Evolutionary conservation across 352 stramenopile genomes (phyloP), one percentile per base, ranked within the genome.

Genomic region (Poterioochromonas sp.): DNA sequence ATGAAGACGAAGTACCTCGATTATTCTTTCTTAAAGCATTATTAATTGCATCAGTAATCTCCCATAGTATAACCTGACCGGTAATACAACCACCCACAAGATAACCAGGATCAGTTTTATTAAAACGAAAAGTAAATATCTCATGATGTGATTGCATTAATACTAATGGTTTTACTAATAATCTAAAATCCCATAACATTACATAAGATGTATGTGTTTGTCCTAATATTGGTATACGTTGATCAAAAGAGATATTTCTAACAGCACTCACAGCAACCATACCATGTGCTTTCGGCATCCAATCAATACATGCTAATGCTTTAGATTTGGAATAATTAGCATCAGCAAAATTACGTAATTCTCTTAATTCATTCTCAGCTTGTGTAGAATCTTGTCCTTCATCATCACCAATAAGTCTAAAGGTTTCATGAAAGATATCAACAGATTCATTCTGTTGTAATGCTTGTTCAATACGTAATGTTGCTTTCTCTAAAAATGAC

Each of bases 241-340:
- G 85, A 37, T 90, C 85, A 74, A 94, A 95, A 12, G 83, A 90
- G 11, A 92, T 85, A 60, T 93, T 96, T 12, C 90, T 87, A 12
- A 89, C 86, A 0, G 90, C 89, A 8, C 89, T 88, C 15, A 95
- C 90, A 2, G 89, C 91, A 22, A 97, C 79, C 26, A 95, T 86
- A 44, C 90, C 90, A 60, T 92, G 89, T 37, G 90, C 89, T 65
- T 87, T 88, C 3, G 91, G 91, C 44, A 96, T 88, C 92, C 92
- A 97, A 79, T 96, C 91, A 47, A 96, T 91, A 18, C 87, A 84
- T 41, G 86, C 82, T 1, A 95, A 81, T 29, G 73, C 65, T 82
- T 94, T 96, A 86, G 91, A 93, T 81, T 96, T 96, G 78, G 87
- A 94, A 84, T 95, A 95, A 35, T 92, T 83, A n/a, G 96, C 85